Percentiles rank a stretch among this genome's conserved stretches.
phyloP scores from a whole-genome alignment of 768 basidiomycete species.

The Hypsizygus marmoreus region DNA sequence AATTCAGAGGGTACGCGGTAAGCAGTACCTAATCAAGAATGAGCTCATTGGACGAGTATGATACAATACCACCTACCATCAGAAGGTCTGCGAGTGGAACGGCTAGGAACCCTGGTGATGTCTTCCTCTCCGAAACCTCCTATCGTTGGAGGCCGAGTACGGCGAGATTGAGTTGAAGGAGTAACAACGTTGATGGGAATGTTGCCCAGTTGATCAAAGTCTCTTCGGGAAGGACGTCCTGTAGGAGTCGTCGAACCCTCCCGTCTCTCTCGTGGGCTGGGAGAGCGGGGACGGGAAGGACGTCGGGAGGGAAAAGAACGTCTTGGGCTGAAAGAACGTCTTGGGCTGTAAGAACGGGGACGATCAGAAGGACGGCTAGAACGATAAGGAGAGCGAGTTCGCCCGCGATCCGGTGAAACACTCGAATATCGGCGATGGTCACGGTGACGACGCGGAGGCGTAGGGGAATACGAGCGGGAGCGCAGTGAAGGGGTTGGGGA shows the following conservation, averaged over 20 bases:
- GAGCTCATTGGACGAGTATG: background rate
- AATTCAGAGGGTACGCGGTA: constrained; percentile 15
- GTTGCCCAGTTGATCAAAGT: background rate
- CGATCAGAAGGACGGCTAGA: background rate
- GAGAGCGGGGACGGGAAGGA: background rate
- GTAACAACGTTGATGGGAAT: constrained; percentile 17
- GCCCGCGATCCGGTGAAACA: constrained; percentile 1
- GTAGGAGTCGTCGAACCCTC: background rate
- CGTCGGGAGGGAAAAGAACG: background rate
- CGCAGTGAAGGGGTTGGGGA: background rate
- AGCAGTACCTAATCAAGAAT: background rate
- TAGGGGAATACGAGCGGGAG: constrained; percentile 5
- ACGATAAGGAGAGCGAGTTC: background rate
- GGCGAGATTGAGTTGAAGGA: constrained; percentile 13
- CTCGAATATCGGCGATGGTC: constrained; percentile 5
- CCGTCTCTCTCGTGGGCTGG: constrained; percentile 1
- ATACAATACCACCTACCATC: constrained; percentile 9
- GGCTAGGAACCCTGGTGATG: constrained; percentile 5
- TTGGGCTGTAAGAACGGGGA: background rate
- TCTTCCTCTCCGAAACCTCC: constrained; percentile 11
- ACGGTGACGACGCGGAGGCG: background rate
- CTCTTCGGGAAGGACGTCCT: background rate
- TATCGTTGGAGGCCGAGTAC: constrained; percentile 14
- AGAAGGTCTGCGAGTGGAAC: constrained; percentile 2
- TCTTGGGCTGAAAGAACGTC: background rate